phyloP scores from a whole-genome alignment of 352 stramenopile species.

The Thraustochytrium striatum region DNA sequence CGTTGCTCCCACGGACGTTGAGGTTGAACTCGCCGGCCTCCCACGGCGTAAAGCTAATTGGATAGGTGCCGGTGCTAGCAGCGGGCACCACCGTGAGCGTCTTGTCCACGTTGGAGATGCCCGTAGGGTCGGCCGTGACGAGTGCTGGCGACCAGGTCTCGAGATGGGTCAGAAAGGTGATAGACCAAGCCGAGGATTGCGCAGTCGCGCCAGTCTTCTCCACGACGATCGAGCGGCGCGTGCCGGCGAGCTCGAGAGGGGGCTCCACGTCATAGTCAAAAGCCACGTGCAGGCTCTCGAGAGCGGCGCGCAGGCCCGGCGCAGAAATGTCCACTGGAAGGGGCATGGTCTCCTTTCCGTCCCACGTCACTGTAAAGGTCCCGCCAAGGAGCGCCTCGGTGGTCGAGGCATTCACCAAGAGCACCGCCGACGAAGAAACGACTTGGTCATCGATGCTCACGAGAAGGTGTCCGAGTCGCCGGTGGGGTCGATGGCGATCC shows the following conservation, averaged over 20 bases:
- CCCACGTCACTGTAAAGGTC: slow-evolving; percentile 59
- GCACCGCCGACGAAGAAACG: slow-evolving; percentile 78
- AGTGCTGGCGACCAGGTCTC: slow-evolving; percentile 55
- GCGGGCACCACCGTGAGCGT: slow-evolving; percentile 57
- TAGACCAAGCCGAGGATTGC: slow-evolving; percentile 64
- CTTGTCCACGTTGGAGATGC: slow-evolving; percentile 55
- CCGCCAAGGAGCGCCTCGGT: slow-evolving; percentile 43
- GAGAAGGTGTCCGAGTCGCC: slow-evolving; percentile 80
- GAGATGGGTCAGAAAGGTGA: slow-evolving; percentile 86
- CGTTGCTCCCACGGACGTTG: slow-evolving; percentile 70
- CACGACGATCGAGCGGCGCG: slow-evolving; percentile 23
- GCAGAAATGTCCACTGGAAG: slow-evolving; percentile 53
- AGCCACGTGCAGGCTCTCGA: slow-evolving; percentile 53
- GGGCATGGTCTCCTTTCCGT: slow-evolving; percentile 51
- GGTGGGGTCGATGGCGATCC: slow-evolving; percentile 69
- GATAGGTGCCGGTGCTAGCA: slow-evolving; percentile 74
- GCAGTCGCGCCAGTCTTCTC: slow-evolving; percentile 51
- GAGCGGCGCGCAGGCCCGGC: slow-evolving; percentile 54
- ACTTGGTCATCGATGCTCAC: slow-evolving; percentile 62
- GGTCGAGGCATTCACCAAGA: slow-evolving; percentile 62
- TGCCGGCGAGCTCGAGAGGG: slow-evolving; percentile 43
- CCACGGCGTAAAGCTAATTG: slow-evolving; percentile 80
- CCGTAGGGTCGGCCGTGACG: neutral
- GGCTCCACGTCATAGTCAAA: slow-evolving; percentile 48
- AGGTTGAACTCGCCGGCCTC: slow-evolving; percentile 80